Percentiles rank a stretch among this genome's conserved stretches.
These are phyloP conservation scores for Balamuthia mandrillaris DNA, from an alignment of 208 protist genomes.

Conservation along the genomic window DNA sequence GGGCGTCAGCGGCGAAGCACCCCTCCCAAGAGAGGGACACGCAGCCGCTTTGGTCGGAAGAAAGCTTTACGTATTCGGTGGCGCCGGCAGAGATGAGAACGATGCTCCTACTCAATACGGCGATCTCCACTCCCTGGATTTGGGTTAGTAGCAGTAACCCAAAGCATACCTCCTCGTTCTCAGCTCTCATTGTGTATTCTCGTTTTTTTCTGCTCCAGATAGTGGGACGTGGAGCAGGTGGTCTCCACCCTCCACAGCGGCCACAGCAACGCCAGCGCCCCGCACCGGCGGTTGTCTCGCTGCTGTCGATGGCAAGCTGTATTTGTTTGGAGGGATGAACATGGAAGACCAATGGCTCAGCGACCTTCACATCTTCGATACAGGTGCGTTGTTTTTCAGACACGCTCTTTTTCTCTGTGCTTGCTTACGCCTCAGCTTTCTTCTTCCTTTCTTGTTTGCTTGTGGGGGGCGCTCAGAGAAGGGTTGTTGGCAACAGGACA, in stretches of 20 bases:
- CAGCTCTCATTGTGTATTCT: neutral
- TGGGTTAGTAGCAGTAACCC: neutral
- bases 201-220: neutral
- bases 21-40: neutral
- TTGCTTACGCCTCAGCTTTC: neutral
- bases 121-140: neutral
- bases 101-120: neutral
- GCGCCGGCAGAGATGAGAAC: too few species aligned
- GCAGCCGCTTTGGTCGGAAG: neutral
- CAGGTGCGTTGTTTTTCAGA: neutral
- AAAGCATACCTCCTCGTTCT: neutral
- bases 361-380: neutral
- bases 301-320: neutral
- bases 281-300: neutral
- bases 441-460: neutral
- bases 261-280: neutral
- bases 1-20: too few species aligned
- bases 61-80: slow-evolving; percentile 3
- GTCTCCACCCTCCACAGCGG: neutral
- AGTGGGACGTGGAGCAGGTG: neutral
- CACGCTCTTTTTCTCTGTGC: neutral
- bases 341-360: neutral
- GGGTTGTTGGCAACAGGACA: neutral
- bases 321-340: neutral
- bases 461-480: neutral